Evolutionary conservation across 2,329 filamentous ascomycete species (phyloP).

Genomic region (Paecilomyces fulvus): DNA sequence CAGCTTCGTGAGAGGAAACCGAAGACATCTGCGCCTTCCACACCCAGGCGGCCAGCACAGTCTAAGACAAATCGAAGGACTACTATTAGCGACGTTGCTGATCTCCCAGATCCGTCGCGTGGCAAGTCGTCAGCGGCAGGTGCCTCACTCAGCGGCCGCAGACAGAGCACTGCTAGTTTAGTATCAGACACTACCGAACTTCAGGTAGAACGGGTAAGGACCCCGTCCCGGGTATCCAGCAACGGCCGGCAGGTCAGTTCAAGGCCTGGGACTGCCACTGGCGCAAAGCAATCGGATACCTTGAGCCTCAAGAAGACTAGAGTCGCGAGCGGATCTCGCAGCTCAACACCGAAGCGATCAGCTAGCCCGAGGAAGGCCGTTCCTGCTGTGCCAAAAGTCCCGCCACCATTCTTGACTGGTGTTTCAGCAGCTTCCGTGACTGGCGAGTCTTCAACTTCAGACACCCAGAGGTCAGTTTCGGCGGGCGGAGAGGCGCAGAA

Average conservation of each 20-base stretch:
- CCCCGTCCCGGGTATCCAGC: constrained; percentile 7
- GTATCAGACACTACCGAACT: constrained; percentile 7
- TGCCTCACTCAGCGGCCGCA: constrained; percentile 1
- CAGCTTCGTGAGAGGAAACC: constrained; percentile 64
- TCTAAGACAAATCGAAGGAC: constrained; percentile 47
- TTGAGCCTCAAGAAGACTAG: constrained; percentile 55
- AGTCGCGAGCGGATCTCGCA: constrained; percentile 39
- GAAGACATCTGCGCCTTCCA: constrained; percentile 37
- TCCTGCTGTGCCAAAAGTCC: constrained; percentile 35
- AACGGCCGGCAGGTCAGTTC: constrained; percentile 3
- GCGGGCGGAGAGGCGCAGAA: constrained; percentile 13
- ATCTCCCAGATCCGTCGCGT: constrained; percentile 30
- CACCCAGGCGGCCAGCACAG: constrained; percentile 40
- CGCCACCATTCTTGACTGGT: constrained; percentile 25
- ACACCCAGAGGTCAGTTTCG: constrained; percentile 1
- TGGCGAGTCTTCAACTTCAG: not conserved
- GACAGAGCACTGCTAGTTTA: constrained; percentile 5
- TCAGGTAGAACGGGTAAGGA: constrained; percentile 4
- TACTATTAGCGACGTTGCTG: constrained; percentile 50
- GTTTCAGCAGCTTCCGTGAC: constrained; percentile 12
- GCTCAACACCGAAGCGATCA: constrained; percentile 26
- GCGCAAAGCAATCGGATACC: constrained; percentile 20
- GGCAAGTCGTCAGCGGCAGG: constrained; percentile 15
- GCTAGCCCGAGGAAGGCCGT: constrained; percentile 26
- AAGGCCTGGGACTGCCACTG: constrained; percentile 11